phyloP scores from a whole-genome alignment of 176 grass and related monocot species.

The Triticum timopheevii region DNA sequence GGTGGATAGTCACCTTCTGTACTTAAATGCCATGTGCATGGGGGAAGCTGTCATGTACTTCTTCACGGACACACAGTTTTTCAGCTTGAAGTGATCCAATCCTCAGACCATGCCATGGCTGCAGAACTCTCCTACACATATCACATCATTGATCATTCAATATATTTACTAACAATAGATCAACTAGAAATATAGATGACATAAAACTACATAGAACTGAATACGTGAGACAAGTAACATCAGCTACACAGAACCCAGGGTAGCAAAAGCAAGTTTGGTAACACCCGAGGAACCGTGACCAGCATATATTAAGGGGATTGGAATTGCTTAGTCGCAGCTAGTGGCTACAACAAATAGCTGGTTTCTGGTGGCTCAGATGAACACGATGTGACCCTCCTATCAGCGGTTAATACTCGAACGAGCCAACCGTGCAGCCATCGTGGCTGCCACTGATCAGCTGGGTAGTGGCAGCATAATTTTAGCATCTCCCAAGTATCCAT shows the following conservation, averaged over 20 bases:
- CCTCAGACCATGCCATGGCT: slow-evolving; percentile 13
- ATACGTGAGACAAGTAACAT: neutral
- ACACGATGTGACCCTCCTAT: neutral
- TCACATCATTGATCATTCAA: neutral
- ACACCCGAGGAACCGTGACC: neutral
- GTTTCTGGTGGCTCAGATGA: neutral
- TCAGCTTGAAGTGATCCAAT: neutral
- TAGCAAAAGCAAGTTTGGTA: neutral
- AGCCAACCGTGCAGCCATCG: neutral
- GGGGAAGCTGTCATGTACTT: slow-evolving; percentile 3
- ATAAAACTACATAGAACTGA: neutral
- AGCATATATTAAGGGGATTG: neutral
- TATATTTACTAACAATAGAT: neutral
- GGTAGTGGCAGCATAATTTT: neutral
- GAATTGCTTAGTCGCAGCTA: neutral
- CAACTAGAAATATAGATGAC: neutral
- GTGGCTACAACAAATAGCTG: neutral
- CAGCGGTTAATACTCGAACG: neutral
- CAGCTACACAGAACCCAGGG: neutral
- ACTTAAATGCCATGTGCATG: slow-evolving; percentile 4
- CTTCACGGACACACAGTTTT: neutral
- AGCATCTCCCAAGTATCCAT: neutral
- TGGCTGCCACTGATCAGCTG: neutral
- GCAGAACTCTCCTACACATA: slow-evolving; percentile 22
- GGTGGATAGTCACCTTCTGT: slow-evolving; percentile 1